Base-by-base conservation (phyloP, 2,329 filamentous ascomycete species). In the Colletotrichum lini region DNA sequence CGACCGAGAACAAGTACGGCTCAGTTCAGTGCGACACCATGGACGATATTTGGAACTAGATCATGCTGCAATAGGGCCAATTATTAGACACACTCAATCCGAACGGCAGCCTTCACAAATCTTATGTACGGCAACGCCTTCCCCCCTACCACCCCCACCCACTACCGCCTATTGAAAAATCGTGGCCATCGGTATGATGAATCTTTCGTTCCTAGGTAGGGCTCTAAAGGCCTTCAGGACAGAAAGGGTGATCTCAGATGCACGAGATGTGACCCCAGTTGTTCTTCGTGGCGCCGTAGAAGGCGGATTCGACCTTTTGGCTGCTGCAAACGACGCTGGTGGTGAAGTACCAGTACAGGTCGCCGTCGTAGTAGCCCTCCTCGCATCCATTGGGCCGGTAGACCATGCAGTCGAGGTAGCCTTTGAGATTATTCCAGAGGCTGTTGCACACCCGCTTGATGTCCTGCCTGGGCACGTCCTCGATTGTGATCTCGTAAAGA, bases 371-470 rank as follows among this genome's bases (percentile, higher is more conserved):
- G 21, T 4, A 6, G 21, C 21, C 38, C 13, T 42, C 38, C 40
- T 58, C 21, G 40, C 56, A 58, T 21, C 56, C 56, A 16, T 58
- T 30, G 23, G 56, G 56, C 16, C 8, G 16, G 16, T 45, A 58
- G 21, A 58, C 56, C 56, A 58, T 58, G 56, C 56, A 58, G 15
- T 1, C 16, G 21, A 6, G 15, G 15, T 18, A 4, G 1, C 21
- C 15, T 30, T 30, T 58, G 21, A 58, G 56, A 3, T 45, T 58
- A 4, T 58, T 40, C 56, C 56, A 58, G 21, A 58, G 56, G 15
- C 5, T 1, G 1, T 5, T n/a, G 40, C 56, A 58, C 4, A 18
- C 4, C 3, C 1, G 4, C 3, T 40, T 18, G 40, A 23, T 7
- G 4, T 30, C 9, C 4, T 26, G 9, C n/a, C 15, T 10, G 56